These are phyloP conservation scores for Aspergillus oerlinghausenensis DNA, from an alignment of 2,329 filamentous ascomycete species.

Conservation along the genomic window DNA sequence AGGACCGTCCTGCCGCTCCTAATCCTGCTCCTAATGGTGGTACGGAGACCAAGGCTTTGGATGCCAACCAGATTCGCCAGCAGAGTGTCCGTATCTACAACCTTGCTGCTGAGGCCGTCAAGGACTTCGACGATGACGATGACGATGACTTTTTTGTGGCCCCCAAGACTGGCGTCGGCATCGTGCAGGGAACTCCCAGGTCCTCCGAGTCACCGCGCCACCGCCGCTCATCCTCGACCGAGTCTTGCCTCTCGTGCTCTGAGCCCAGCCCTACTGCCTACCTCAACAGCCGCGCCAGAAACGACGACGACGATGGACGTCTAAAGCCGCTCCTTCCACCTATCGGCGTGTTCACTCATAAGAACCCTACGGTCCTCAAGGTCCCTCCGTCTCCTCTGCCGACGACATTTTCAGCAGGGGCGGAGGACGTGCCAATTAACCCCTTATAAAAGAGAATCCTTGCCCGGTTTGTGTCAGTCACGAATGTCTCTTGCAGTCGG, in stretches of 20 bases:
- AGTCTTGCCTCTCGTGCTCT: slow-evolving; percentile 14
- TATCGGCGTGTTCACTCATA: slow-evolving; percentile 8
- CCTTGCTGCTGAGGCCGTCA: slow-evolving; percentile 11
- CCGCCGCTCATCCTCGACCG: slow-evolving; percentile 11
- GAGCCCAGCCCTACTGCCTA: slow-evolving; percentile 13
- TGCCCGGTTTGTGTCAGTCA: neutral
- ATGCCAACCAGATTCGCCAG: neutral
- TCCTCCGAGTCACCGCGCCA: slow-evolving; percentile 17
- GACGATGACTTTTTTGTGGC: slow-evolving; percentile 9
- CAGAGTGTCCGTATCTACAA: neutral
- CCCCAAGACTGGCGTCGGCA: slow-evolving; percentile 6
- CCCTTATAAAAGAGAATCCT: neutral
- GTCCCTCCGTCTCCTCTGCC: slow-evolving; percentile 10
- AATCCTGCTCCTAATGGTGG: neutral
- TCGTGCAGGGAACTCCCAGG: slow-evolving; percentile 5
- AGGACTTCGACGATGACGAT: slow-evolving; percentile 3
- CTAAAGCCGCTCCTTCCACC: slow-evolving; percentile 5
- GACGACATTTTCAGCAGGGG: slow-evolving; percentile 9
- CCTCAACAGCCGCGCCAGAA: slow-evolving; percentile 5
- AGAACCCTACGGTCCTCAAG: slow-evolving; percentile 3
- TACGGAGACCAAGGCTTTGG: neutral
- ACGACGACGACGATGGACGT: slow-evolving; percentile 1
- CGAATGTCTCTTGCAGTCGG: neutral
- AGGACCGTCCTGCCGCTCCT: slow-evolving; percentile 7
- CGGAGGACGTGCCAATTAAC: slow-evolving; percentile 2